These are phyloP conservation scores for Diaporthe vaccinii DNA, from an alignment of 2,329 filamentous ascomycete species.

Conservation along the genomic window DNA sequence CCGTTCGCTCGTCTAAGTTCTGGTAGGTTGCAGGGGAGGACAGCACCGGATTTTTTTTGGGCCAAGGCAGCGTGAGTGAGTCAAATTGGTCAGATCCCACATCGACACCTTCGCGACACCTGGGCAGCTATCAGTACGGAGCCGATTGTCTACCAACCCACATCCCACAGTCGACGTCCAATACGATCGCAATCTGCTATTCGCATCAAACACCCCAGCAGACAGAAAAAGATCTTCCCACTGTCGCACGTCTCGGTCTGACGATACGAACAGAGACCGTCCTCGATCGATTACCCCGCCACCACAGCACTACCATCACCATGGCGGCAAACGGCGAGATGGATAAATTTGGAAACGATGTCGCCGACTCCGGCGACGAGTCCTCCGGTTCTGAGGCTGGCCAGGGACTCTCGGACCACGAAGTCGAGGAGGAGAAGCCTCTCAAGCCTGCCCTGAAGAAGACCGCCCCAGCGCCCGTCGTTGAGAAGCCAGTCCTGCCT, in stretches of 20 bases:
- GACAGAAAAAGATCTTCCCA: background rate
- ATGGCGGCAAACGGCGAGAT: conserved; percentile 67
- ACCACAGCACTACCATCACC: conserved; percentile 42
- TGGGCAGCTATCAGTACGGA: background rate
- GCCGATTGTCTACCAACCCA: background rate
- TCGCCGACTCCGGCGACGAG: conserved; percentile 76
- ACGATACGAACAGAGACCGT: background rate
- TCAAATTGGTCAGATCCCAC: conserved; percentile 27
- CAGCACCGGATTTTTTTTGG: conserved; percentile 29
- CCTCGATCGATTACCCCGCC: conserved; percentile 23
- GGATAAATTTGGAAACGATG: conserved; percentile 78
- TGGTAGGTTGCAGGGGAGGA: background rate
- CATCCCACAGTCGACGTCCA: background rate
- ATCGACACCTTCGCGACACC: conserved; percentile 13
- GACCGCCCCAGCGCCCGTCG: conserved; percentile 69
- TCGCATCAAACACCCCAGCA: background rate
- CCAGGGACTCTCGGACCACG: conserved; percentile 67
- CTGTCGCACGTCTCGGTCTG: background rate
- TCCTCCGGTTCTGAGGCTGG: conserved; percentile 70
- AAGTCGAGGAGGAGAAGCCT: conserved; percentile 74
- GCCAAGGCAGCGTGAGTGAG: conserved; percentile 18
- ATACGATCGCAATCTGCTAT: background rate
- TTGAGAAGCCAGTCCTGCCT: conserved; percentile 70
- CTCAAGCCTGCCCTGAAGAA: conserved; percentile 92
- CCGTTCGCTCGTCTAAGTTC: background rate